phyloP scores from a whole-genome alignment of 2,329 filamentous ascomycete genomes.

The Cercospora sojina region DNA sequence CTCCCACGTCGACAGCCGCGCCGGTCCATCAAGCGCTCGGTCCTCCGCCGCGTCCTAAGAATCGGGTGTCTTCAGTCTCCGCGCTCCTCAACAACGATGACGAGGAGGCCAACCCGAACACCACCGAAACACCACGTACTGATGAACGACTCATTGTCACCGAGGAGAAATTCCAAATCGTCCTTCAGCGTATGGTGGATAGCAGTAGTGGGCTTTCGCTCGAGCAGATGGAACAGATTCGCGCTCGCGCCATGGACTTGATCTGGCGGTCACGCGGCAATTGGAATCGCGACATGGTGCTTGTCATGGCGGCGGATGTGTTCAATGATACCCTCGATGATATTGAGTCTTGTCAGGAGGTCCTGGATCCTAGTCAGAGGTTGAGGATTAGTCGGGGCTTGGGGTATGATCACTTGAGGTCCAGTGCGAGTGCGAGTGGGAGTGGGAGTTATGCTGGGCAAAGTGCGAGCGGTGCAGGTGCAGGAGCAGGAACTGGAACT shows the following conservation, averaged over 20 bases:
- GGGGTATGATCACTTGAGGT: not conserved
- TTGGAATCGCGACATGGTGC: slow-evolving; percentile 78
- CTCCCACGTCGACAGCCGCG: slow-evolving; percentile 35
- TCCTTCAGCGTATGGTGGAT: slow-evolving; percentile 64
- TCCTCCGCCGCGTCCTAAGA: slow-evolving; percentile 33
- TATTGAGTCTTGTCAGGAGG: slow-evolving; percentile 57
- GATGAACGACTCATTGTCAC: slow-evolving; percentile 46
- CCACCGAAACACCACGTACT: not conserved
- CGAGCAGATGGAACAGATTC: slow-evolving; percentile 93
- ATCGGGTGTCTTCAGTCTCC: slow-evolving; percentile 38
- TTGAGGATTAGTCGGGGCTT: not conserved
- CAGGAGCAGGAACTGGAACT: too few species aligned
- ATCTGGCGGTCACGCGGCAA: slow-evolving; percentile 78
- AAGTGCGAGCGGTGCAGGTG: not conserved
- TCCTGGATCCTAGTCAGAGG: slow-evolving; percentile 44
- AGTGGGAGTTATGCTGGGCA: not conserved
- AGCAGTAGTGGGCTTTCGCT: slow-evolving; percentile 76
- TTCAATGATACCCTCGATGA: slow-evolving; percentile 75
- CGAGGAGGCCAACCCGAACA: not conserved
- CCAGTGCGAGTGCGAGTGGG: not conserved
- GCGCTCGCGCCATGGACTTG: slow-evolving; percentile 83
- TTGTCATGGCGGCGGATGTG: slow-evolving; percentile 60
- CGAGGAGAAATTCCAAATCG: slow-evolving; percentile 52
- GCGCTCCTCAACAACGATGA: slow-evolving; percentile 44
- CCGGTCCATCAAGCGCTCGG: slow-evolving; percentile 28